phyloP scores from a whole-genome alignment of 495 filamentous ascomycete species.

The Cairneyella variabilis region DNA sequence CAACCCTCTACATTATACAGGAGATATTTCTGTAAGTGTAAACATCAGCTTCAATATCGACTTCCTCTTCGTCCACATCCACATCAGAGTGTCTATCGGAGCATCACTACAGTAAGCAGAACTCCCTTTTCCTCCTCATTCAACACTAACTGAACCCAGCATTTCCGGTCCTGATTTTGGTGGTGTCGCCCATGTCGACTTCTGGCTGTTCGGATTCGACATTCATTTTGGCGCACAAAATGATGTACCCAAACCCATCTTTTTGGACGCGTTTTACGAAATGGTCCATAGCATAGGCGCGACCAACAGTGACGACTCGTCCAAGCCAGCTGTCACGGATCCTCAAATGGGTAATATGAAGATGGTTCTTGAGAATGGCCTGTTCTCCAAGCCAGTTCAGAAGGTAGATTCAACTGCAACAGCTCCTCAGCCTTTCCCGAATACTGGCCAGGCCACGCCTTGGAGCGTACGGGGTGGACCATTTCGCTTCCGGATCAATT shows the following conservation, averaged over 20 bases:
- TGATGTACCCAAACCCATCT: not conserved
- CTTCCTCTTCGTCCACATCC: not conserved
- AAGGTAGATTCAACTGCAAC: not conserved
- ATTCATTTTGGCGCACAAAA: conserved; percentile 37
- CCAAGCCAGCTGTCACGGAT: not conserved
- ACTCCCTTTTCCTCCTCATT: too few relatives aligned
- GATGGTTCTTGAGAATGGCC: not conserved
- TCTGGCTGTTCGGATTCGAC: conserved; percentile 40
- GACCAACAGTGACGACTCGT: not conserved
- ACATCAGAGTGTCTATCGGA: conserved; percentile 22
- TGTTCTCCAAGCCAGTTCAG: not conserved
- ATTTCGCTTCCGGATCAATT: not conserved
- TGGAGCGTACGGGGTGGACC: not conserved
- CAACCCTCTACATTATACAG: not conserved
- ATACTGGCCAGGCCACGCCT: not conserved
- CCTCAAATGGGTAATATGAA: too few relatives aligned
- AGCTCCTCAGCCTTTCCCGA: not conserved
- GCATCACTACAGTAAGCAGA: conserved; percentile 37
- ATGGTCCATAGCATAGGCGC: not conserved
- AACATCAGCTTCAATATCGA: not conserved
- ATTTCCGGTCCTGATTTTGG: too few relatives aligned
- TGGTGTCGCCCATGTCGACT: too few relatives aligned
- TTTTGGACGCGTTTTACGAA: not conserved
- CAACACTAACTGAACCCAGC: too few relatives aligned
- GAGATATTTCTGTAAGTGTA: not conserved